These are phyloP conservation scores for Globisporangium nunn DNA, from an alignment of 352 stramenopile genomes.

Conservation along the genomic window DNA sequence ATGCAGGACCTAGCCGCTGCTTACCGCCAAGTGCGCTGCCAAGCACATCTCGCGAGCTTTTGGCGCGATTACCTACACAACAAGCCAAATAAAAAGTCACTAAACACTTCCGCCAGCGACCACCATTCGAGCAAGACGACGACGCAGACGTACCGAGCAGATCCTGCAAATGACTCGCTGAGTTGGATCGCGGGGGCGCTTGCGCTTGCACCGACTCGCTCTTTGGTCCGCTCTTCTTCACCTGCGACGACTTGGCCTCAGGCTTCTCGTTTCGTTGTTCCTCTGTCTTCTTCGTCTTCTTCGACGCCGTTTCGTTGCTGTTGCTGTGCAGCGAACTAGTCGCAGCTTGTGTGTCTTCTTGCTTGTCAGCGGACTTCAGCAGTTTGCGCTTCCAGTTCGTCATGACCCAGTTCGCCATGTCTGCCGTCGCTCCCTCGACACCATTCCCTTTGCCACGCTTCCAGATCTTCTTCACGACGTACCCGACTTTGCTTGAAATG, in stretches of 20 bases:
- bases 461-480: slow-evolving; percentile 32
- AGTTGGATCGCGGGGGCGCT: slow-evolving; percentile 33
- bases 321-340: slow-evolving; percentile 7
- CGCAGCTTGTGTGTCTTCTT: not conserved
- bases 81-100: not conserved
- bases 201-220: slow-evolving; percentile 5
- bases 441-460: slow-evolving; percentile 20
- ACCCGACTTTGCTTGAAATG: slow-evolving; percentile 43
- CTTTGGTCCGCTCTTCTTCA: slow-evolving; percentile 12
- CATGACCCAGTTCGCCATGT: slow-evolving; percentile 47
- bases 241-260: slow-evolving; percentile 5
- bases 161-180: slow-evolving; percentile 42
- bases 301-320: slow-evolving; percentile 4
- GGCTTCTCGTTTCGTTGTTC: slow-evolving; percentile 8
- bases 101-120: no score
- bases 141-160: slow-evolving; percentile 35
- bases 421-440: slow-evolving; percentile 21
- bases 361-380: slow-evolving; percentile 12
- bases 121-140: no score
- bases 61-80: slow-evolving; percentile 21
- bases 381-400: slow-evolving; percentile 46
- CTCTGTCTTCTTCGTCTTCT: not conserved
- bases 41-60: slow-evolving; percentile 27
- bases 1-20: slow-evolving; percentile 25
- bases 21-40: slow-evolving; percentile 20